These are phyloP conservation scores for Darksidea phi DNA, from an alignment of 495 filamentous ascomycete species.

Conservation along the genomic window DNA sequence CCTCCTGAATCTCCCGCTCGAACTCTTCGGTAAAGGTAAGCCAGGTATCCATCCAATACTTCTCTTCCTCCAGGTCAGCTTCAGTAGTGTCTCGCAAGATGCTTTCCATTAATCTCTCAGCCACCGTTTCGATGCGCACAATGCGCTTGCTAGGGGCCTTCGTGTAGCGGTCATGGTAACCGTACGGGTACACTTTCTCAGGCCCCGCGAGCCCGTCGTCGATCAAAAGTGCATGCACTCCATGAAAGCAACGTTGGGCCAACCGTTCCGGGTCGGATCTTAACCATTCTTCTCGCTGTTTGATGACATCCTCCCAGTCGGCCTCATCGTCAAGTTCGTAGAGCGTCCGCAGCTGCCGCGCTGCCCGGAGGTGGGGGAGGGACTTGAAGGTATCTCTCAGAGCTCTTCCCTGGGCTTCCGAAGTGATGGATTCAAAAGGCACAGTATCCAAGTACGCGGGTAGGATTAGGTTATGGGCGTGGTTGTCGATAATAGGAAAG, in stretches of 20 bases:
- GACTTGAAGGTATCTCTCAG: constrained; percentile 58
- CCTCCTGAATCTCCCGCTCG: constrained; percentile 49
- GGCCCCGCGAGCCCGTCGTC: constrained; percentile 69
- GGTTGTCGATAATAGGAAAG: constrained; percentile 83
- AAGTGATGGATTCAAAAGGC: constrained; percentile 59
- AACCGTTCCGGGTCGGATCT: constrained; percentile 59
- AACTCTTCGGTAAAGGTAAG: constrained; percentile 50
- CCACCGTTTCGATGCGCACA: constrained; percentile 79
- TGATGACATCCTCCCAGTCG: constrained; percentile 59
- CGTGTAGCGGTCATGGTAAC: constrained; percentile 71
- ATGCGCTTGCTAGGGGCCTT: constrained; percentile 66
- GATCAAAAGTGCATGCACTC: constrained; percentile 73
- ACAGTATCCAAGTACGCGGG: constrained; percentile 45
- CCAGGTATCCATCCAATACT: constrained; percentile 39
- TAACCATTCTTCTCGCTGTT: constrained; percentile 44
- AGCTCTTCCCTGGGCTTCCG: constrained; percentile 70
- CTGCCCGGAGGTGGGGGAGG: constrained; percentile 68
- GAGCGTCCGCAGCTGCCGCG: constrained; percentile 63
- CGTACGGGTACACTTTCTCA: constrained; percentile 58
- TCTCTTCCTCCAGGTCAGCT: constrained; percentile 31
- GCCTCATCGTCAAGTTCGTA: constrained; percentile 65
- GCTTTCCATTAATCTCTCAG: constrained; percentile 59
- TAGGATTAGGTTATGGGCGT: constrained; percentile 76
- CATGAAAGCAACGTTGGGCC: constrained; percentile 63
- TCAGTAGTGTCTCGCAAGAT: constrained; percentile 40